Base-by-base conservation (phyloP, 441 rosid species). In the Sinapis alba region DNA sequence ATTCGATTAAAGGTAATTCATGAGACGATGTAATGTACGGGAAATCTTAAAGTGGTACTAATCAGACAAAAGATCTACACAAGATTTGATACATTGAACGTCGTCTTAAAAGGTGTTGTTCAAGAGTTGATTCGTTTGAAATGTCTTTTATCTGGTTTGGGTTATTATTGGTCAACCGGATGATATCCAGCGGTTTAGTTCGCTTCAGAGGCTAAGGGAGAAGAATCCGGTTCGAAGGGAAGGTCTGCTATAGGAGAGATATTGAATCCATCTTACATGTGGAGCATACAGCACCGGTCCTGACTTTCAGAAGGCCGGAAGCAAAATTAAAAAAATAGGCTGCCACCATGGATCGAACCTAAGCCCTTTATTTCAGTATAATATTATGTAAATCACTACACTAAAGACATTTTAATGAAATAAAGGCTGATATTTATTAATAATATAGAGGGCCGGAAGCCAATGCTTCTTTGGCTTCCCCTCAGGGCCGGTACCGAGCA, bases 21-120 rank as follows among this genome's bases (percentile, higher is more conserved):
- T 4, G 62, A 65, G 76, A 64, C 60, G 60, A 28, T 62, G 65
- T 54, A 54, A 20, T 63, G 80, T 77, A 77, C 76, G 80, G 80
- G 72, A 24, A 65, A 77, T 58, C 62, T 47, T 62, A 16, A 64
- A 57, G 62, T 64, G 23, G 76, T 77, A 77, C 67, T 32, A 45
- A 57, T 45, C 51, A 57, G 61, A 70, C 66, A 63, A 11, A 69
- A 76, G 66, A 76, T 76, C 66, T 53, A 47, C 53, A 57, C 65
- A 27, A 41, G 65, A 18, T 76, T 70, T 30, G 79, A 63, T 70
- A 64, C 80, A 70, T 45, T 64, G 80, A 70, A 70, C 75, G 65
- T 76, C 69, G n/a, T 69, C 27, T 24, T n/a, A 47, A 6, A 62
- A 51, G 15, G 24, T 68, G 26, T 12, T 12, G 27, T 38, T 20